A percentile compares a stretch with the other conserved stretches of the same genome.
Conservation (phyloP, 2,329 filamentous ascomycete species). For the Paraphoma chrysanthemicola region DNA sequence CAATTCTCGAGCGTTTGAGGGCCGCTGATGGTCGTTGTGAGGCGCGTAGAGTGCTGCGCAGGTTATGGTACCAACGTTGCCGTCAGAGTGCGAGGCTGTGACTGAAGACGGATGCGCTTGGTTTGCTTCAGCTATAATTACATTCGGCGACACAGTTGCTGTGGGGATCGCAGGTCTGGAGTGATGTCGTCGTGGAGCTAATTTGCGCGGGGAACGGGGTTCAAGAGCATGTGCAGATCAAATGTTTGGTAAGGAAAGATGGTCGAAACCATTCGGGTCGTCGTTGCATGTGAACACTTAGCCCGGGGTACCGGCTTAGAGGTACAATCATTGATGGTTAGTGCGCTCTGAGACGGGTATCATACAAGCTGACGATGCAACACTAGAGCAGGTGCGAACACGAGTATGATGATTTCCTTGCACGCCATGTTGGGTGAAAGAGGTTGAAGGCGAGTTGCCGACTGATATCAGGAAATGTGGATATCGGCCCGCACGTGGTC, state of each 20-base stretch:
- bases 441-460: background rate
- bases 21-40: background rate
- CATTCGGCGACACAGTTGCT: too few species aligned
- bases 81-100: too few species aligned
- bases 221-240: background rate
- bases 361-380: too few species aligned
- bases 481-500: slow-evolving; percentile 4
- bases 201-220: background rate
- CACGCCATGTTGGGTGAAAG: background rate
- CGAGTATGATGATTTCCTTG: background rate
- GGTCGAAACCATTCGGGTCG: too few species aligned
- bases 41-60: background rate
- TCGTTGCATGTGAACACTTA: slow-evolving; percentile 1
- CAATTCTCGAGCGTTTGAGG: background rate
- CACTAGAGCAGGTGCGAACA: too few species aligned
- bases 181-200: background rate
- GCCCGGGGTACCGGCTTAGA: background rate
- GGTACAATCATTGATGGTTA: background rate
- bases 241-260: too few species aligned
- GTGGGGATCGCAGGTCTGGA: too few species aligned
- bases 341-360: too few species aligned
- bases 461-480: background rate
- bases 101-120: too few species aligned
- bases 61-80: background rate
- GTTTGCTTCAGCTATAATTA: too few species aligned